A percentile compares a stretch with the other conserved stretches of the same genome.
These are phyloP conservation scores for Pseudogymnoascus sp. DNA, from an alignment of 2,329 filamentous ascomycete genomes.

Conservation along the genomic window DNA sequence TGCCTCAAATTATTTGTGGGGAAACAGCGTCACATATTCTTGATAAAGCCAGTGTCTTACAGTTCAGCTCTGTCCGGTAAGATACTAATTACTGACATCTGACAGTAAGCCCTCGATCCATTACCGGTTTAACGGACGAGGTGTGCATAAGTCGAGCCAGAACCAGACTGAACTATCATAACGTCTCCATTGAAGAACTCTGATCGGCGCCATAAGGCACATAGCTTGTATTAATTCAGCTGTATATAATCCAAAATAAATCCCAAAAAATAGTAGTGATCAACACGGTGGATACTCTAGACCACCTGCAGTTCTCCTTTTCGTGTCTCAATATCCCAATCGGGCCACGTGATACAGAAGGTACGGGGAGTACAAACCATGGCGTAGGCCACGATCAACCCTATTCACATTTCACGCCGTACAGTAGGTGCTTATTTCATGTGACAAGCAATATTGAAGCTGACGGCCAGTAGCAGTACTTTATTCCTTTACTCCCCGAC, in stretches of 20 bases:
- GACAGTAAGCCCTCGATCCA: not conserved
- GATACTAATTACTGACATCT: constrained; percentile 1
- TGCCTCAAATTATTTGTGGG: constrained; percentile 7
- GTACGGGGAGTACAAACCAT: not conserved
- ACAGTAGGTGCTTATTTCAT: not conserved
- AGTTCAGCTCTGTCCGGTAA: not conserved
- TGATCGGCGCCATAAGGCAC: not conserved
- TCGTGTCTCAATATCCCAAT: not conserved
- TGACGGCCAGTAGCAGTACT: not conserved
- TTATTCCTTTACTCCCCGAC: not conserved
- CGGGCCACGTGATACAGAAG: not conserved
- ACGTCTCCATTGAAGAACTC: constrained; percentile 1
- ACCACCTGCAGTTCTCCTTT: not conserved
- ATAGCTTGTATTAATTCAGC: not conserved
- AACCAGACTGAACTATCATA: not conserved
- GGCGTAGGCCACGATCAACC: not conserved
- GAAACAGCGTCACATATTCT: not conserved
- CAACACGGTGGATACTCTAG: not conserved
- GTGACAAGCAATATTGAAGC: not conserved
- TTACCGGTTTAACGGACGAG: not conserved
- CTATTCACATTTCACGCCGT: constrained; percentile 1
- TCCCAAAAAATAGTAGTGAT: not conserved
- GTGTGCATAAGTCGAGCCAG: not conserved
- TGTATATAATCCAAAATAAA: not conserved
- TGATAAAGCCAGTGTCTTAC: not conserved